Base-by-base conservation (phyloP, 192 early-diverging fungal genomes). In the Backusella psychrophila region DNA sequence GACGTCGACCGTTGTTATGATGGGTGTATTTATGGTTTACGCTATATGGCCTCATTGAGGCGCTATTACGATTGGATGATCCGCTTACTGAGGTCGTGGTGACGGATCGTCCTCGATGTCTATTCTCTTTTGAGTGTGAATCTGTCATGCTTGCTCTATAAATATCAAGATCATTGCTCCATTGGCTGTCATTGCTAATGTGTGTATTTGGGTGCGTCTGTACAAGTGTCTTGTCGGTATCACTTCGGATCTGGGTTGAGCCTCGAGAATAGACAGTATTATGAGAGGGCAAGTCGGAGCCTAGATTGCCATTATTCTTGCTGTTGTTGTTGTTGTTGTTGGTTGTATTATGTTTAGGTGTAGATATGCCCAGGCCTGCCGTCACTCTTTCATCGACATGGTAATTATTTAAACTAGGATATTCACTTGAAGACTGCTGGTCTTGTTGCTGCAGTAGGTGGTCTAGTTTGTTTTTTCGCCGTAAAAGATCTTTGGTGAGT, bases 391-490 rank as follows among this genome's bases (percentile, higher is more conserved):
- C 69, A 72, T 80, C 79, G 1, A 75, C 49, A 46, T 56, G 21
- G 38, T 21, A 65, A 39, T 33, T 59, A 39, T 8, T 35, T 34
- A n/a, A 23, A 3, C 56, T 53, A 15, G 67, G 72, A 67, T 42
- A 63, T 3, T 76, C 75, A 29, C 42, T 52, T 4, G 68, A 66
- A 1, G 38, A 4, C 38, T 38, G 35, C 5, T 11, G 66, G 5
- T 63, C n/a, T 44, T 53, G 23, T 34, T 69, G 63, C 31, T 77
- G 66, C 9, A 49, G n/a, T 36, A 77, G 36, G 11, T 46, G 69
- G n/a, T 81, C 80, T 36, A 81, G n/a, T 67, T 78, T 77, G 23
- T 81, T 77, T 46, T 81, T 81, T 11, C 74, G 67, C 19, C 49
- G 38, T 9, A 81, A 66, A 19, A 75, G 7, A 53, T 81, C 80